Percentiles rank a stretch among this genome's conserved stretches.
Evolutionary conservation across 768 basidiomycete species (phyloP).

Genomic region (Trametopsis cervina): DNA sequence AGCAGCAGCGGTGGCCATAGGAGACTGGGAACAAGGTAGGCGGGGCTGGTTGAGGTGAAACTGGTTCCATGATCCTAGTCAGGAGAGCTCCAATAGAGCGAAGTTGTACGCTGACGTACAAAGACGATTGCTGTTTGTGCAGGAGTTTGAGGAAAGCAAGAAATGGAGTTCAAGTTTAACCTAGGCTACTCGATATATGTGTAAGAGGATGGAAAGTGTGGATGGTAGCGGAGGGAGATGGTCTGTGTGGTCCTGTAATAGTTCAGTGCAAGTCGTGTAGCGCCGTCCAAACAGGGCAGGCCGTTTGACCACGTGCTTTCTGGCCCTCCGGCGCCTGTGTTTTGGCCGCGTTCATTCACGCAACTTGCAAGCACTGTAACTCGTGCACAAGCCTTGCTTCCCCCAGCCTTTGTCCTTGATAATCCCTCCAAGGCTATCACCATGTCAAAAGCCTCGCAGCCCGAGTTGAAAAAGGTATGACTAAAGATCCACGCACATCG

Average conservation of each 20-base stretch:
- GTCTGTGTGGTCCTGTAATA: not conserved
- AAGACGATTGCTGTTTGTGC: not conserved
- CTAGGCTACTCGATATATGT: not conserved
- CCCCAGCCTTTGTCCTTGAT: not conserved
- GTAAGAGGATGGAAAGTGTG: not conserved
- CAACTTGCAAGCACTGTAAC: not conserved
- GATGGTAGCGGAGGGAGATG: not conserved
- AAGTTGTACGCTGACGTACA: not conserved
- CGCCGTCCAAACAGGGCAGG: not conserved
- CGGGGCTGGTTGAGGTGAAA: too few relatives aligned
- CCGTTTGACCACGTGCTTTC: not conserved
- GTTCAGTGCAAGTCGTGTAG: not conserved
- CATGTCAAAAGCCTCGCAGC: slow-evolving; percentile 92
- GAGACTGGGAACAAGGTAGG: not conserved
- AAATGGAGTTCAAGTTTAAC: too few relatives aligned
- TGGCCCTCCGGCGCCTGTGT: not conserved
- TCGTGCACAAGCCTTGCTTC: not conserved
- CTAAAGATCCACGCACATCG: slow-evolving; percentile 3
- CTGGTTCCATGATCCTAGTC: slow-evolving; percentile 3
- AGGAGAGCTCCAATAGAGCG: not conserved
- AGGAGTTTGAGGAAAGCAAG: too few relatives aligned
- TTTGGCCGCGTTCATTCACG: too few relatives aligned
- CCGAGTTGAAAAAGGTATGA: slow-evolving; percentile 96
- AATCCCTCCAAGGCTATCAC: not conserved
- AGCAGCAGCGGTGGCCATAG: slow-evolving; percentile 20